phyloP scores from a whole-genome alignment of 176 grass and related monocot genomes.

The Melocanna baccifera region DNA sequence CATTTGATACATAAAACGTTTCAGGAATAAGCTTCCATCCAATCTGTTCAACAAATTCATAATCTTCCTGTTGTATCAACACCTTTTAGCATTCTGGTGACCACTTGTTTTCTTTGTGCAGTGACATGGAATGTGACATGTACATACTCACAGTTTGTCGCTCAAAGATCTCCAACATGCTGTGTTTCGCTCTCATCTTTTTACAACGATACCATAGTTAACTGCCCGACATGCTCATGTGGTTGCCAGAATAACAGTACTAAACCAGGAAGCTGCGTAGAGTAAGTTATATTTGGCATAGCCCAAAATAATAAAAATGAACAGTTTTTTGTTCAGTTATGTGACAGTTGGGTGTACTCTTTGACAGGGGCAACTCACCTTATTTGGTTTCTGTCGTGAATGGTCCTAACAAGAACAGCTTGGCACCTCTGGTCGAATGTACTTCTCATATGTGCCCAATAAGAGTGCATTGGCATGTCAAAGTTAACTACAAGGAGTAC shows the following conservation, averaged over 20 bases:
- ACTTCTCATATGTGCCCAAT: conserved; percentile 91
- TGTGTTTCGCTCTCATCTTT: conserved; percentile 81
- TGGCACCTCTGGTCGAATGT: conserved; percentile 64
- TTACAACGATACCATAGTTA: conserved; percentile 77
- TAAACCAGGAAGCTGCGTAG: conserved; percentile 60
- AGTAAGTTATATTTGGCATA: conserved; percentile 48
- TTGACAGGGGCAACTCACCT: conserved; percentile 60
- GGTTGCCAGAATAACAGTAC: conserved; percentile 72
- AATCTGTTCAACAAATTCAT: background rate
- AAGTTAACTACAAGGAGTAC: conserved; percentile 76
- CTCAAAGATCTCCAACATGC: conserved; percentile 61
- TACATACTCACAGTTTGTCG: conserved; percentile 66
- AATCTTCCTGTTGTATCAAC: background rate
- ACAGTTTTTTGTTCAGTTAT: conserved; percentile 6
- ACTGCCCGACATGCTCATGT: conserved; percentile 70
- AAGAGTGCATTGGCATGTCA: conserved; percentile 91
- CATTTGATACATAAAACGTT: background rate
- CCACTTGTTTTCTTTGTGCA: conserved; percentile 27
- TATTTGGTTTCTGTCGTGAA: conserved; percentile 59
- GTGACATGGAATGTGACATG: conserved; percentile 87
- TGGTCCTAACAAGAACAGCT: conserved; percentile 29
- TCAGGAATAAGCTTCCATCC: conserved; percentile 8
- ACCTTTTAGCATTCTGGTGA: background rate
- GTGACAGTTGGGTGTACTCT: conserved; percentile 16
- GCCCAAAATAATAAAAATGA: background rate